Conservation (phyloP, 192 early-diverging fungal genomes). For the Coemansia sp. region DNA sequence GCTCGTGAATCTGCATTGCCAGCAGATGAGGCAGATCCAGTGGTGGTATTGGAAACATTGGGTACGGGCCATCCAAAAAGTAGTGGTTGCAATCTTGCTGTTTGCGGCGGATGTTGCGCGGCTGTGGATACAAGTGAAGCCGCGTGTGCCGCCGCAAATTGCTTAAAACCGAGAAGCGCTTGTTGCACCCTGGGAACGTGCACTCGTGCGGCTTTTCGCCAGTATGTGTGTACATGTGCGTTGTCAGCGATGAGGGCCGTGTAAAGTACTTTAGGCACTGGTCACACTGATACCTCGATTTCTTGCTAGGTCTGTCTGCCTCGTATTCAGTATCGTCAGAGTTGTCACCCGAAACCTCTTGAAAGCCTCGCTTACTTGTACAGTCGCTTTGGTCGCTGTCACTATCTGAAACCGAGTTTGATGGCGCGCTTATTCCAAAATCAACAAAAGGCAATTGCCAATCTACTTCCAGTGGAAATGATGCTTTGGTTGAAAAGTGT, state of each 20-base stretch:
- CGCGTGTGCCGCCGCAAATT: conserved; percentile 72
- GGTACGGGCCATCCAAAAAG: neutral
- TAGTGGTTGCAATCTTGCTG: neutral
- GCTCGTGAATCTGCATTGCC: conserved; percentile 2
- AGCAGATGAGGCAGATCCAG: conserved; percentile 6
- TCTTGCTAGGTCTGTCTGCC: conserved; percentile 15
- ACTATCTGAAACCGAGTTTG: neutral
- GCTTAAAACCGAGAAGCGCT: conserved; percentile 70
- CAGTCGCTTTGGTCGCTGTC: neutral
- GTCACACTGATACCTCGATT: conserved; percentile 56
- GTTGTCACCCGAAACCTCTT: neutral
- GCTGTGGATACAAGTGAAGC: conserved; percentile 10
- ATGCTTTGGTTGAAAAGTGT: neutral
- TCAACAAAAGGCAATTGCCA: neutral
- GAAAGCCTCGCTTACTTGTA: neutral
- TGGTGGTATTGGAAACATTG: neutral
- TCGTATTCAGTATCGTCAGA: neutral
- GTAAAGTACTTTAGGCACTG: conserved; percentile 67
- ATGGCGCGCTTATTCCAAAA: neutral
- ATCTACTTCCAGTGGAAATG: neutral
- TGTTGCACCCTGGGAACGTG: conserved; percentile 56
- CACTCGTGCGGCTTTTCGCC: conserved; percentile 76
- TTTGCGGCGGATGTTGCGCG: conserved; percentile 9
- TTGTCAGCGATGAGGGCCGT: conserved; percentile 66
- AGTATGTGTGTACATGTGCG: conserved; percentile 73